A percentile compares a stretch with the other conserved stretches of the same genome.
phyloP scores from a whole-genome alignment of 441 rosid genomes.

The Arabidopsis hybrid region DNA sequence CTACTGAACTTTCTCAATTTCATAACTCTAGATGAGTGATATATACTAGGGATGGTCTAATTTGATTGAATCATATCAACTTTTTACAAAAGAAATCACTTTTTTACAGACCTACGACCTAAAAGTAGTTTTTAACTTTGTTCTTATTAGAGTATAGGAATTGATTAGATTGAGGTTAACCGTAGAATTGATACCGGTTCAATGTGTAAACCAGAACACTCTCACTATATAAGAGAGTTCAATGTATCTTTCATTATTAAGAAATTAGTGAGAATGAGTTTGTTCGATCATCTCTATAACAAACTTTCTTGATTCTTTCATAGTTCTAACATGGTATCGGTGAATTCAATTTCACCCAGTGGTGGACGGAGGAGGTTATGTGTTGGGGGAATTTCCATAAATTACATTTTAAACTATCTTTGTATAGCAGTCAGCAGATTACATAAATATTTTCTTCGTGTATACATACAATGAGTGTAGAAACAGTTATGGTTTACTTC shows the following conservation, averaged over 20 bases:
- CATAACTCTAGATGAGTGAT: background rate
- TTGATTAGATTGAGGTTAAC: too few species aligned
- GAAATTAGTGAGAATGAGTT: too few species aligned
- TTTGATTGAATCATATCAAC: background rate
- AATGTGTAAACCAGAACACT: too few species aligned
- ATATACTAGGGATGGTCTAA: background rate
- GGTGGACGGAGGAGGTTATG: too few species aligned
- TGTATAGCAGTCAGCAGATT: background rate
- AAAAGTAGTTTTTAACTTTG: background rate
- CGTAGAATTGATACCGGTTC: too few species aligned
- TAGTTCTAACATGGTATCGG: accelerated
- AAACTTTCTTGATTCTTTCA: too few species aligned
- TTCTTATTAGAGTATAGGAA: too few species aligned
- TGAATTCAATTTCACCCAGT: too few species aligned
- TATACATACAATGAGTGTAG: background rate
- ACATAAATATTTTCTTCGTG: constrained; percentile 1
- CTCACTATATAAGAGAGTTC: too few species aligned
- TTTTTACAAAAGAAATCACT: background rate
- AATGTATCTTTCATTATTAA: too few species aligned
- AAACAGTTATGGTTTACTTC: background rate
- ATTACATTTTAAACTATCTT: background rate
- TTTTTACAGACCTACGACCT: background rate
- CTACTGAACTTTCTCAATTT: background rate
- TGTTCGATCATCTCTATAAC: too few species aligned
- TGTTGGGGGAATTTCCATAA: background rate